Conservation (phyloP, 2,329 filamentous ascomycete species). For the Parastagonospora avenae region DNA sequence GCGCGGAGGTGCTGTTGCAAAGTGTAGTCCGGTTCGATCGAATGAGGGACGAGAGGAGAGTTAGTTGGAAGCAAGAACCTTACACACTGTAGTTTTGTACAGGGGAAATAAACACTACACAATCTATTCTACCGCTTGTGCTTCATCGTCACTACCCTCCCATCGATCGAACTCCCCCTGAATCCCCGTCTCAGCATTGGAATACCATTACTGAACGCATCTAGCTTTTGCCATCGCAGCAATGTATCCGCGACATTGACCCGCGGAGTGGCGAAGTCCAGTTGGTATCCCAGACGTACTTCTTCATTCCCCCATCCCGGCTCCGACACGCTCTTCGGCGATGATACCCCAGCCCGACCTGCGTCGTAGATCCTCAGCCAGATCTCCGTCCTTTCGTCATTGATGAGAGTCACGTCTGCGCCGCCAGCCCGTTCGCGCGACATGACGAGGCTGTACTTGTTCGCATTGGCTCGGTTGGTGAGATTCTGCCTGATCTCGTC, state of each 20-base stretch:
- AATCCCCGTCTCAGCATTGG: no score
- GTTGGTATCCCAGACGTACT: no score
- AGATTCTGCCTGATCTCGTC: no score
- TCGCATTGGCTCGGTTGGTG: no score
- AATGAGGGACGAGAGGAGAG: constrained; percentile 46
- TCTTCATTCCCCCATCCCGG: not conserved
- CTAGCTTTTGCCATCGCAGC: no score
- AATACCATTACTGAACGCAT: no score
- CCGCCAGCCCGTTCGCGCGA: not conserved
- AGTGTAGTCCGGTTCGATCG: constrained; percentile 57
- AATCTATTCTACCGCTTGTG: not conserved
- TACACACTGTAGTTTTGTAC: constrained; percentile 24
- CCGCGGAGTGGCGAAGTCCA: no score
- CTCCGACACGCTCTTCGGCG: not conserved
- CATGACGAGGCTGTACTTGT: no score
- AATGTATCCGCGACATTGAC: not conserved
- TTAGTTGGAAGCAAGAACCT: constrained; percentile 39
- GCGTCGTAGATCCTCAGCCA: not conserved
- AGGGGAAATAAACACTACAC: not conserved
- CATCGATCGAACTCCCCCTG: no score
- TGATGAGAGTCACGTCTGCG: not conserved
- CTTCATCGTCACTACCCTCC: not conserved
- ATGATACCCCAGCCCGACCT: not conserved
- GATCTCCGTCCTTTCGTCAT: not conserved
- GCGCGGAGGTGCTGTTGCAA: constrained; percentile 56